Evolutionary conservation across 2,329 filamentous ascomycete species (phyloP).

Genomic region (Claviceps spartinae): DNA sequence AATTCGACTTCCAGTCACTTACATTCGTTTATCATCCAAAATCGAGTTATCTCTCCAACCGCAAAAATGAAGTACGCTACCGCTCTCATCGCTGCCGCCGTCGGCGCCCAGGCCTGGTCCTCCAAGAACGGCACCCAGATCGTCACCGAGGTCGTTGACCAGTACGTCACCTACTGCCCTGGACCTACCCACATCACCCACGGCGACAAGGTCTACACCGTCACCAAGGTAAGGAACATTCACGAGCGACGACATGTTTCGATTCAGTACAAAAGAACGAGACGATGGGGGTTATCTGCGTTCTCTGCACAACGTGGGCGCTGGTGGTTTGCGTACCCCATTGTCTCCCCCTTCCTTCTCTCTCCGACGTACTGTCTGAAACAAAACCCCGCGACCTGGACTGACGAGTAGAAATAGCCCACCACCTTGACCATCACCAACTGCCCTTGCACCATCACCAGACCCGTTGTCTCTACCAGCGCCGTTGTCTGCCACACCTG

Average conservation of each 20-base stretch:
- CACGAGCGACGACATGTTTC: too few relatives aligned
- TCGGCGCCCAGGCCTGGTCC: slow-evolving; percentile 6
- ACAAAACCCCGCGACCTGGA: neutral
- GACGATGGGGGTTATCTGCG: neutral
- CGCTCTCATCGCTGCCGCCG: slow-evolving; percentile 38
- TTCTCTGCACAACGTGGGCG: too few relatives aligned
- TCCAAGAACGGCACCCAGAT: slow-evolving; percentile 33
- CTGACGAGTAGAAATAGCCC: slow-evolving; percentile 25
- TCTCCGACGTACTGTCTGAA: neutral
- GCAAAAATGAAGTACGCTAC: slow-evolving; percentile 53
- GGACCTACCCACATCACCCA: slow-evolving; percentile 49
- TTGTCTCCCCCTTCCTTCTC: too few relatives aligned
- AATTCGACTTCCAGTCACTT: slow-evolving; percentile 43
- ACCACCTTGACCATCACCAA: slow-evolving; percentile 58
- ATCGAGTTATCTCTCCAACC: slow-evolving; percentile 25
- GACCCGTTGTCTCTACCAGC: slow-evolving; percentile 40
- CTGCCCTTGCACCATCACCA: slow-evolving; percentile 57
- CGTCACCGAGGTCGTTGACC: slow-evolving; percentile 52
- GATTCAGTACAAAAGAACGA: neutral
- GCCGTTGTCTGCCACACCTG: slow-evolving; percentile 40
- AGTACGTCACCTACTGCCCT: slow-evolving; percentile 62
- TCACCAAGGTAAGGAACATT: slow-evolving; percentile 40
- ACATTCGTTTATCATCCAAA: slow-evolving; percentile 35
- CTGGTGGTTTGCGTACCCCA: too few relatives aligned
- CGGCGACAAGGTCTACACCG: slow-evolving; percentile 53